These are phyloP conservation scores for Phytophthora melonis DNA, from an alignment of 352 stramenopile genomes.

Conservation along the genomic window DNA sequence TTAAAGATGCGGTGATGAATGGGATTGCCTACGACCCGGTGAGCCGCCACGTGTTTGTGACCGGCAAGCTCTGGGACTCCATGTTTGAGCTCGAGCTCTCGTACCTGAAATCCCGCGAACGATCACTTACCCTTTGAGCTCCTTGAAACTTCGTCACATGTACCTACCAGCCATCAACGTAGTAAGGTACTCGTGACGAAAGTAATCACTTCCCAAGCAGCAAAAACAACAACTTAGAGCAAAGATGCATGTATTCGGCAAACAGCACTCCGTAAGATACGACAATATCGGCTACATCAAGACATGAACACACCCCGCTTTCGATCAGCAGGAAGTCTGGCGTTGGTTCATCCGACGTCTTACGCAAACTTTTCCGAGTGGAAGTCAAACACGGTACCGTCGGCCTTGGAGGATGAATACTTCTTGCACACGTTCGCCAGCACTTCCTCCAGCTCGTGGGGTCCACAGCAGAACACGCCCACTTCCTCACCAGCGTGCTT, in stretches of 20 bases:
- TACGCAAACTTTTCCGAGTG: conserved; percentile 85
- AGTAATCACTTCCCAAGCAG: background rate
- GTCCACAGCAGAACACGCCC: conserved; percentile 84
- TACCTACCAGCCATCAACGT: background rate
- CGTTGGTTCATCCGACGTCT: conserved; percentile 1
- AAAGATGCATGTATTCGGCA: conserved; percentile 16
- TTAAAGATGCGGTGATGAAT: conserved; percentile 88
- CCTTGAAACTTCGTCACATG: background rate
- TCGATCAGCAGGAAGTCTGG: conserved; percentile 27
- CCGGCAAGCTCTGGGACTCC: conserved; percentile 87
- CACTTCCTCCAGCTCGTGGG: conserved; percentile 70
- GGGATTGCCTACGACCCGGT: conserved; percentile 84
- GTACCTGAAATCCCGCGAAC: conserved; percentile 41
- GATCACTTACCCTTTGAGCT: conserved; percentile 16
- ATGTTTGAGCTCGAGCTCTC: conserved; percentile 86
- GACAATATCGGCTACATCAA: conserved; percentile 2
- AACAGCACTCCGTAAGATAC: conserved; percentile 27
- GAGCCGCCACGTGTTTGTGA: conserved; percentile 75
- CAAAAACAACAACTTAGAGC: background rate
- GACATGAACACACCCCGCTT: conserved; percentile 25
- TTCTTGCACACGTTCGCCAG: conserved; percentile 69
- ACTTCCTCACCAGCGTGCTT: conserved; percentile 67
- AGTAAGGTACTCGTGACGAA: background rate
- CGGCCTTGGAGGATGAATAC: conserved; percentile 53
- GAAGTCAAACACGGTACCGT: conserved; percentile 75